These are phyloP conservation scores for Sabuloglossum arenarium DNA, from an alignment of 495 filamentous ascomycete genomes.

Conservation along the genomic window DNA sequence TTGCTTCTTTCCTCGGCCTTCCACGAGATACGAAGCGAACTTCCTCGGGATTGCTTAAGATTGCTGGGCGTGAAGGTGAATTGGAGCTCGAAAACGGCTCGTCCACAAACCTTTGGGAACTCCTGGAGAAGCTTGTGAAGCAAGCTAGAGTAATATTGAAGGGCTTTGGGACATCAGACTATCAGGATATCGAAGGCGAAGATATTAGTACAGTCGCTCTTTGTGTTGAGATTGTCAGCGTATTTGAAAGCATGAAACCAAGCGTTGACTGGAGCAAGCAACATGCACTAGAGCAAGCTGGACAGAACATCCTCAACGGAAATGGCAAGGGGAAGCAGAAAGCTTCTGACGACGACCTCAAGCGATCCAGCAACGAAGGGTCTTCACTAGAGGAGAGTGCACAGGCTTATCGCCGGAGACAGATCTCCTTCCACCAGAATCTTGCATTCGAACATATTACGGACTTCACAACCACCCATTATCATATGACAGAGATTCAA, in stretches of 20 bases:
- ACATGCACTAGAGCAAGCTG: neutral
- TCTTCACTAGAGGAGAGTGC: neutral
- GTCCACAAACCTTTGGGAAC: neutral
- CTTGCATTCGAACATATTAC: neutral
- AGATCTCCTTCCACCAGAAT: constrained; percentile 1
- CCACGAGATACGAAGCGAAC: neutral
- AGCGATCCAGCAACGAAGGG: neutral
- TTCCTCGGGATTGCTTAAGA: neutral
- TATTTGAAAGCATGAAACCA: neutral
- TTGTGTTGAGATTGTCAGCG: neutral
- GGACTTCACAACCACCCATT: neutral
- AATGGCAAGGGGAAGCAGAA: constrained; percentile 1
- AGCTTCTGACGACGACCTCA: neutral
- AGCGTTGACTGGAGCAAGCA: neutral
- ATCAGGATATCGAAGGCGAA: neutral
- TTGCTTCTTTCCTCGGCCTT: constrained; percentile 1
- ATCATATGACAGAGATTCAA: neutral
- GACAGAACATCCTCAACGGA: neutral
- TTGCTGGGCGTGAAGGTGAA: neutral
- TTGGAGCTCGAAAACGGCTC: neutral
- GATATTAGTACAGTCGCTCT: neutral
- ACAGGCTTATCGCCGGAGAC: neutral
- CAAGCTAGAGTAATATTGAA: neutral
- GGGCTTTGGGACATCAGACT: neutral
- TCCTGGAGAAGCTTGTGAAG: neutral